phyloP scores from a whole-genome alignment of 2,329 filamentous ascomycete genomes.

The Fusarium foetens region DNA sequence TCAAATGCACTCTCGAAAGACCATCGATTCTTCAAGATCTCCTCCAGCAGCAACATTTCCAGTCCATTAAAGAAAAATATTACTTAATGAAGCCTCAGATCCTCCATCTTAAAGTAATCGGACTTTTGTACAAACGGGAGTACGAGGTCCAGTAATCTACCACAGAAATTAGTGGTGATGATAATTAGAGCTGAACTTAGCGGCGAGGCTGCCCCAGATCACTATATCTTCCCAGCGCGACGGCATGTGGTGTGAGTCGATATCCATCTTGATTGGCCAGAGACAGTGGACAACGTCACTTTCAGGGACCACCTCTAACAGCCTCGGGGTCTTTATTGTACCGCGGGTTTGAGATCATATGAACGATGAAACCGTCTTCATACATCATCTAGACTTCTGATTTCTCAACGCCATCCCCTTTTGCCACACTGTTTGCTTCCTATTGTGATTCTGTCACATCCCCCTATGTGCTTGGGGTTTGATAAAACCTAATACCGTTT shows the following conservation, averaged over 20 bases:
- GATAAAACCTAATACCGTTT: constrained; percentile 1
- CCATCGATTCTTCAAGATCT: neutral
- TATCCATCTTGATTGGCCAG: constrained; percentile 15
- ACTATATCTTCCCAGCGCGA: neutral
- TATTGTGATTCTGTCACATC: constrained; percentile 9
- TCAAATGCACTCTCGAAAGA: neutral
- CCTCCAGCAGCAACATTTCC: neutral
- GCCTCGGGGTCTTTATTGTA: constrained; percentile 12
- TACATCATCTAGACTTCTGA: neutral
- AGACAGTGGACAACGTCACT: constrained; percentile 31
- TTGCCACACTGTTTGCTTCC: constrained; percentile 6
- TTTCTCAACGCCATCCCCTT: constrained; percentile 13
- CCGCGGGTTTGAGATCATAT: constrained; percentile 25
- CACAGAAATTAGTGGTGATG: neutral
- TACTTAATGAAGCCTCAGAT: neutral
- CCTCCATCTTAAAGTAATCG: neutral
- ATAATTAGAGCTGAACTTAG: constrained; percentile 2
- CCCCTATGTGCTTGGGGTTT: neutral
- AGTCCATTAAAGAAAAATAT: neutral
- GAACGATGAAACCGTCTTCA: constrained; percentile 7
- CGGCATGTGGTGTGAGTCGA: neutral
- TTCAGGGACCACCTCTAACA: constrained; percentile 27
- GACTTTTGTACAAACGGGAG: neutral
- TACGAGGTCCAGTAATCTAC: neutral
- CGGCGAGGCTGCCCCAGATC: constrained; percentile 16